These are phyloP conservation scores for Penicillium sp. DNA, from an alignment of 2,329 filamentous ascomycete genomes.

Conservation along the genomic window DNA sequence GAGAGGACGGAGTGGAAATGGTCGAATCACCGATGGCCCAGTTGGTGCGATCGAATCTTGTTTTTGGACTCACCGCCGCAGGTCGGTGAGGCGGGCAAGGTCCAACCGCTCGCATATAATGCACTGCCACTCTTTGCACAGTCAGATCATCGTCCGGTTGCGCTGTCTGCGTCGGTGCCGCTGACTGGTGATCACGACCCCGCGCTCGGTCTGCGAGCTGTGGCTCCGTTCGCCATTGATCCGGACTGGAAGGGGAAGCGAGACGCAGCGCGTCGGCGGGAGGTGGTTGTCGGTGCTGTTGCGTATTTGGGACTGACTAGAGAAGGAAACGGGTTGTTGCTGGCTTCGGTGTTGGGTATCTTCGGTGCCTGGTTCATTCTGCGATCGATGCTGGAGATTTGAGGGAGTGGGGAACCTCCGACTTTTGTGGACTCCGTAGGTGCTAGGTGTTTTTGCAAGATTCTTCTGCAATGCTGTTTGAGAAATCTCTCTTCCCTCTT, in stretches of 20 bases:
- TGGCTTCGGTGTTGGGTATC: conserved; percentile 40
- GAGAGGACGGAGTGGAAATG: conserved; percentile 62
- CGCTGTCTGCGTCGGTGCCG: conserved; percentile 68
- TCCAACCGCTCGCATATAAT: conserved; percentile 66
- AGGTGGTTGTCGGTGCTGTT: conserved; percentile 60
- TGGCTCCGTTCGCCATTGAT: conserved; percentile 61
- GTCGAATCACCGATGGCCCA: conserved; percentile 80
- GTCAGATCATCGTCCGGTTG: conserved; percentile 86
- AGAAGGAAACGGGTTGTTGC: conserved; percentile 47
- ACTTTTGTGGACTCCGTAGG: not conserved
- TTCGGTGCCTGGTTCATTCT: conserved; percentile 46
- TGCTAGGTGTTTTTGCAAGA: conserved; percentile 2
- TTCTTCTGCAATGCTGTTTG: conserved; percentile 3
- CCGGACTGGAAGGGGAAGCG: conserved; percentile 57
- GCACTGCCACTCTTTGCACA: conserved; percentile 76
- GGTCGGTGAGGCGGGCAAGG: conserved; percentile 40
- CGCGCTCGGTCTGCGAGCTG: conserved; percentile 39
- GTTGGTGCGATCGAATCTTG: conserved; percentile 90
- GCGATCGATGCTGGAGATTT: conserved; percentile 34
- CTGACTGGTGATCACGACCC: conserved; percentile 34
- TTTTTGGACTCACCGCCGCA: conserved; percentile 67
- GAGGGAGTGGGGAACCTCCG: not conserved
- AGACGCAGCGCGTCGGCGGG: conserved; percentile 57
- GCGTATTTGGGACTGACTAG: conserved; percentile 56
- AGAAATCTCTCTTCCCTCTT: not conserved